phyloP scores from a whole-genome alignment of 176 grass and related monocot genomes.

The Zoysia japonica region DNA sequence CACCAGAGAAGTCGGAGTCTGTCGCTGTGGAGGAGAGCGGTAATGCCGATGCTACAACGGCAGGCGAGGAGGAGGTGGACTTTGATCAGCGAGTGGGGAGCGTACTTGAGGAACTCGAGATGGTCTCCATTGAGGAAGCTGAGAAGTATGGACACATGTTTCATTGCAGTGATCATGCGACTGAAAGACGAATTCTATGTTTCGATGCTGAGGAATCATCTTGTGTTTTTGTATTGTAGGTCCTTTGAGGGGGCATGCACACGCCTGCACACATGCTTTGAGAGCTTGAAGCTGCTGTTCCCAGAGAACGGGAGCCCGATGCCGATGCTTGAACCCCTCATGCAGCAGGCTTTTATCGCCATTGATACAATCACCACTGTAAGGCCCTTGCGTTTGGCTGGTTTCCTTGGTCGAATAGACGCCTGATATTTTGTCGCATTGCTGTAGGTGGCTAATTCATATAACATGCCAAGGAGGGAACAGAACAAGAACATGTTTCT shows the following conservation, averaged over 20 bases:
- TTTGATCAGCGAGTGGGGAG: no score
- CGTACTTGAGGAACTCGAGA: no score
- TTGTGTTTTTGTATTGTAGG: slow-evolving; percentile 52
- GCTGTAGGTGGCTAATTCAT: slow-evolving; percentile 57
- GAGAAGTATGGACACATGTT: neutral
- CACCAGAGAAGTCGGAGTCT: slow-evolving; percentile 44
- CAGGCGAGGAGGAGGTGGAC: no score
- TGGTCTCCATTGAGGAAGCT: no score
- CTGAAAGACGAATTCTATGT: neutral
- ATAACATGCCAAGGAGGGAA: slow-evolving; percentile 57
- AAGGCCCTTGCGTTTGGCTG: slow-evolving; percentile 28
- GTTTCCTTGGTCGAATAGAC: slow-evolving; percentile 1
- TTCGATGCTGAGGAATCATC: slow-evolving; percentile 23
- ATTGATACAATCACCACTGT: slow-evolving; percentile 67
- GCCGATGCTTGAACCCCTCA: slow-evolving; percentile 69
- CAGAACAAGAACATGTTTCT: slow-evolving; percentile 66
- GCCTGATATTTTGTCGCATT: slow-evolving; percentile 19
- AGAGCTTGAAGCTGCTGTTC: slow-evolving; percentile 77
- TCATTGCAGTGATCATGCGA: neutral
- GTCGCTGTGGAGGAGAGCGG: no score
- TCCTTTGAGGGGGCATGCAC: slow-evolving; percentile 81
- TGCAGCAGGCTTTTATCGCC: slow-evolving; percentile 74
- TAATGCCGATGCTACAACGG: no score
- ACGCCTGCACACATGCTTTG: slow-evolving; percentile 61
- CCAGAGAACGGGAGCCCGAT: slow-evolving; percentile 62